Evolutionary conservation across 768 basidiomycete genomes (phyloP).

Genomic region (Goffeauzyma gilvescens): DNA sequence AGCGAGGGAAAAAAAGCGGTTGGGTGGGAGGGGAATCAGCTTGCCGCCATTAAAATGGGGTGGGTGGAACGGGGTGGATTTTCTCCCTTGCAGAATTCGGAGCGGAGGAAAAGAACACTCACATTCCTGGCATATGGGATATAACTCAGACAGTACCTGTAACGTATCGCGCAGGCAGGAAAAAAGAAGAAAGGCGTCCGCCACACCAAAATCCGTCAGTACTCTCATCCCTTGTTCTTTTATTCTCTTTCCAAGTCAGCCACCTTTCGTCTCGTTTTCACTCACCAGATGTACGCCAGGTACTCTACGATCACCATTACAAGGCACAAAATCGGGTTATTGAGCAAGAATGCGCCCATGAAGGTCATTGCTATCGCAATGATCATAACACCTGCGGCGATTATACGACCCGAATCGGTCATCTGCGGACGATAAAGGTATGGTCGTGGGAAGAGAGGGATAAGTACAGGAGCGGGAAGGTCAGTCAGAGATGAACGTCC

Average conservation of each 20-base stretch:
- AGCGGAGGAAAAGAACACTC: slow-evolving; percentile 6
- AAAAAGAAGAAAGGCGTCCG: not conserved
- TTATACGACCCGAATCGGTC: slow-evolving; percentile 80
- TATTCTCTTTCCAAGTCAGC: too few species aligned
- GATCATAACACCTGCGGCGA: slow-evolving; percentile 61
- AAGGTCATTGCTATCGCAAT: slow-evolving; percentile 47
- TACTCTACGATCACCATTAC: slow-evolving; percentile 74
- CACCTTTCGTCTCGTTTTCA: too few species aligned
- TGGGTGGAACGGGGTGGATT: too few species aligned
- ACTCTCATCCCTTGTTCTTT: too few species aligned
- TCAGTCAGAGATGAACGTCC: too few species aligned
- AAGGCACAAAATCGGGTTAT: slow-evolving; percentile 21
- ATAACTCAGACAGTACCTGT: slow-evolving; percentile 39
- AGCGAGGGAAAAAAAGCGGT: not conserved
- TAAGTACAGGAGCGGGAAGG: not conserved
- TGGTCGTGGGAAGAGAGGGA: not conserved
- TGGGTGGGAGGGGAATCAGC: too few species aligned
- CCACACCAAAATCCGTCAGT: slow-evolving; percentile 27
- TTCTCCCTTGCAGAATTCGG: too few species aligned
- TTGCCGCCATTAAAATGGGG: too few species aligned
- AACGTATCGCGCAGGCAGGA: not conserved
- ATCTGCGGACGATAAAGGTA: too few species aligned
- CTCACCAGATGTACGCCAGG: slow-evolving; percentile 77
- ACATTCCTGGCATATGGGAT: slow-evolving; percentile 65
- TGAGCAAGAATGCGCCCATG: slow-evolving; percentile 6